Evolutionary conservation across 441 rosid genomes (phyloP).

Genomic region (Sinapis alba): DNA sequence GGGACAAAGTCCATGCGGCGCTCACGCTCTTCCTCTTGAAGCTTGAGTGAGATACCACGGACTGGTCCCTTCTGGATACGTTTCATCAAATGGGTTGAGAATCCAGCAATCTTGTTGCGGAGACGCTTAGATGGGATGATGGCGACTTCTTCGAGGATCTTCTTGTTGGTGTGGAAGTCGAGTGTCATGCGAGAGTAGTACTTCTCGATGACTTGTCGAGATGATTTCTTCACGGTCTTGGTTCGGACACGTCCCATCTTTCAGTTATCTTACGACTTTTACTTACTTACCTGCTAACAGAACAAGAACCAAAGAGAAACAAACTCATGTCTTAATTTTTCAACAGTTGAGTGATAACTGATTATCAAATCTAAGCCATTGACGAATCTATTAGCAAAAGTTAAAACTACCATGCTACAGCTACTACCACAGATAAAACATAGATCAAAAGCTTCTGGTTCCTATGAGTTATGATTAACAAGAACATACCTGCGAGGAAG

Average conservation of each 20-base stretch:
- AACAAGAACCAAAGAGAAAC: neutral
- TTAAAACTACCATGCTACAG: neutral
- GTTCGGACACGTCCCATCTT: conserved; percentile 74
- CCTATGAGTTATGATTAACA: neutral
- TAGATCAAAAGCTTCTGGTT: neutral
- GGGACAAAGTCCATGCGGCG: conserved; percentile 81
- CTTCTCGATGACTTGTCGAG: conserved; percentile 71
- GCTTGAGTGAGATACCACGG: conserved; percentile 65
- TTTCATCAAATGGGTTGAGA: conserved; percentile 66
- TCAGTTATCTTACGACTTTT: neutral
- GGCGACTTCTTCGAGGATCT: conserved; percentile 68
- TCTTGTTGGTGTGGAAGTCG: conserved; percentile 75
- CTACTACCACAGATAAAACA: neutral
- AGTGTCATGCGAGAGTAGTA: conserved; percentile 50
- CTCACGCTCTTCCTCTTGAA: conserved; percentile 73
- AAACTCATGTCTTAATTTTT: neutral
- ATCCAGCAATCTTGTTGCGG: conserved; percentile 74
- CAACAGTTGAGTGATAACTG: neutral
- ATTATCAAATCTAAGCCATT: neutral
- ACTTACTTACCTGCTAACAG: conserved; percentile 17
- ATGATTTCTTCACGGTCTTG: conserved; percentile 73
- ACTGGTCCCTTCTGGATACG: conserved; percentile 65
- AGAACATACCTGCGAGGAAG: conserved; percentile 28
- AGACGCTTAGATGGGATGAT: conserved; percentile 72
- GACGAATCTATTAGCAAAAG: neutral